A percentile compares a stretch with the other conserved stretches of the same genome.
Evolutionary conservation across 495 filamentous ascomycete species (phyloP).

Genomic region (Talaromyces wortmannii): DNA sequence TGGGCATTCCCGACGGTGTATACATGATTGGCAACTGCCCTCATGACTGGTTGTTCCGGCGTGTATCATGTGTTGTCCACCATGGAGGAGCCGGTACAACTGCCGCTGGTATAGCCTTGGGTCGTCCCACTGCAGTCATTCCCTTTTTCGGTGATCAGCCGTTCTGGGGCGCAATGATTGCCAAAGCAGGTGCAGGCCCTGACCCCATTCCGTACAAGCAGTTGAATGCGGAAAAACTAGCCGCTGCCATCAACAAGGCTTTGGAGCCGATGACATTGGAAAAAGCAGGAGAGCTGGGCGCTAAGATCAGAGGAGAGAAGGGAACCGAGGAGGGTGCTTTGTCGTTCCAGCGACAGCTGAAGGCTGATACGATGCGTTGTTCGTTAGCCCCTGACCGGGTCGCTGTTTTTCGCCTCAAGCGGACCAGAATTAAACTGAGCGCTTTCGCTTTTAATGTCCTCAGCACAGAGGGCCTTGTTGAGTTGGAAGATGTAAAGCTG

Average conservation of each 20-base stretch:
- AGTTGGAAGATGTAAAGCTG: constrained; percentile 62
- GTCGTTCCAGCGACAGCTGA: constrained; percentile 63
- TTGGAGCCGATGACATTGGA: constrained; percentile 47
- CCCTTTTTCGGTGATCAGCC: constrained; percentile 85
- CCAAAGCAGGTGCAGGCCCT: constrained; percentile 64
- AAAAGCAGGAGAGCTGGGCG: constrained; percentile 52
- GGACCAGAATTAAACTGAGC: constrained; percentile 56
- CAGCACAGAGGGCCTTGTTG: constrained; percentile 52
- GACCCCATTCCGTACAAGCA: constrained; percentile 62
- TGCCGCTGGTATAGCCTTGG: constrained; percentile 62
- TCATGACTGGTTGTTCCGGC: constrained; percentile 77
- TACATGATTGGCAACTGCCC: constrained; percentile 74
- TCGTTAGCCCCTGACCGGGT: constrained; percentile 54
- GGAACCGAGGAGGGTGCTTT: constrained; percentile 57
- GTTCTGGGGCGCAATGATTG: constrained; percentile 77
- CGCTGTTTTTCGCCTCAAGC: constrained; percentile 65
- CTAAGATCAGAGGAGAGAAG: constrained; percentile 55
- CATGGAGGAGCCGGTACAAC: constrained; percentile 82
- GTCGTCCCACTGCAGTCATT: constrained; percentile 67
- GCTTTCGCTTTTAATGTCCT: constrained; percentile 61
- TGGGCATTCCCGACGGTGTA: constrained; percentile 57
- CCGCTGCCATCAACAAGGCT: constrained; percentile 52
- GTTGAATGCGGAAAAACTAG: constrained; percentile 55
- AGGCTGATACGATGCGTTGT: constrained; percentile 56
- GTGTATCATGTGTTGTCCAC: constrained; percentile 70